Base-by-base conservation (phyloP, 2,329 filamentous ascomycete genomes). In the Fusarium marasasianum region DNA sequence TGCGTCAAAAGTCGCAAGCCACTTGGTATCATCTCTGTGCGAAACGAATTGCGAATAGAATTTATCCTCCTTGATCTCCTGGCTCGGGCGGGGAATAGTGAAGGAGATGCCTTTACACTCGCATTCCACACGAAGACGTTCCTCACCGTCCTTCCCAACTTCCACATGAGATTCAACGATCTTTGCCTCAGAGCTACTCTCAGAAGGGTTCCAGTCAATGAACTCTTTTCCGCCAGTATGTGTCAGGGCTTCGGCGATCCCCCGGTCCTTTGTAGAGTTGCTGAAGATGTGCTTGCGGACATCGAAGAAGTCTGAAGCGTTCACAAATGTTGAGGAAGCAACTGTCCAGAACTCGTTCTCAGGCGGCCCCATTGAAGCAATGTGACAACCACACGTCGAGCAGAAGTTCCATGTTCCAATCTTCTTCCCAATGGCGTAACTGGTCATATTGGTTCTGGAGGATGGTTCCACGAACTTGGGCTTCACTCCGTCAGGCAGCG, bases 31-130 rank as follows among this genome's bases (percentile, higher is more conserved):
- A 57, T 86, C 82, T 1, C 69, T 60, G 9, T 81, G 81, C 35
- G 83, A 85, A 24, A 86, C 78, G 44, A 78, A 84, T 13, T 72
- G 59, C 14, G 76, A 75, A 63, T 83, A 64, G 51, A 78, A 79
- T 9, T 77, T 74, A 54, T 83, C 78, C 3, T 76, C 69, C 33
- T 79, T 71, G 7, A 80, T 77, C 22, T 77, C 77, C 10, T 79
- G 59, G 8, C 76, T 79, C 3, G 86, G 86, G 7, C 85, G 81
- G 15, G 79, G 73, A 37, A 88, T 79, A 10, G 83, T 84, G 74
- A 88, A 87, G 8, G 83, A 84, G 1, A 88, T 83, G 15, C 86
- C 86, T 45, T 83, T 84, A 64, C 86, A 88, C 63, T 83, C 80
- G 71, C 86, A 88, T 68, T 86, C 69, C 0, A 81, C 86, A 1